Conservation (phyloP, 2,329 filamentous ascomycete genomes). For the Akanthomyces dipterigenus region DNA sequence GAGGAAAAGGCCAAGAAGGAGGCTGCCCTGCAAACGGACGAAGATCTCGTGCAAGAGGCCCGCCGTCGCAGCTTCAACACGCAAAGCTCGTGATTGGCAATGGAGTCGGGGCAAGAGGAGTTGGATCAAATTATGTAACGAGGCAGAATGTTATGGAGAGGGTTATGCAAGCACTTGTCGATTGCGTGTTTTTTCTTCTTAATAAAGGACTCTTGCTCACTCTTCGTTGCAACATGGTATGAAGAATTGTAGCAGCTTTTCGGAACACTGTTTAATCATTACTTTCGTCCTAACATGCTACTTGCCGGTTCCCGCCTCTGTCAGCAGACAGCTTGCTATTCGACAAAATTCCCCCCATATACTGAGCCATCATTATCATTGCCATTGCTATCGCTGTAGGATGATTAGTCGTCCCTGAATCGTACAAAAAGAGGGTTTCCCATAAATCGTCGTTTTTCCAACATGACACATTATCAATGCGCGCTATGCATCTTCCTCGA, state of each 20-base stretch:
- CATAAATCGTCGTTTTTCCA: neutral
- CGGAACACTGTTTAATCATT: neutral
- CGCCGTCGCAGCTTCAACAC: conserved; percentile 29
- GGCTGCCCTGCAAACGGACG: conserved; percentile 61
- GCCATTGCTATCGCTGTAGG: neutral
- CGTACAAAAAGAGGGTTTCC: neutral
- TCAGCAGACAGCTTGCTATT: neutral
- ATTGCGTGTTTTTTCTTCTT: neutral
- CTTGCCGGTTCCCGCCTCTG: neutral
- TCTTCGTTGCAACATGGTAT: neutral
- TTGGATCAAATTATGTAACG: neutral
- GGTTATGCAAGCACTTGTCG: neutral
- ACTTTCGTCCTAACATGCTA: neutral
- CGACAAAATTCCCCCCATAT: conserved; percentile 1
- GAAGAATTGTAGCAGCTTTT: neutral
- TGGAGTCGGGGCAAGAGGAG: neutral
- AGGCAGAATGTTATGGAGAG: neutral
- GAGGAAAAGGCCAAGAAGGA: conserved; percentile 61
- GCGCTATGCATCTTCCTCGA: neutral
- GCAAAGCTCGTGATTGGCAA: neutral
- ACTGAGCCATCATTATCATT: conserved; percentile 8
- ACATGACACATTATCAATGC: neutral
- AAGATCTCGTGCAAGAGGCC: conserved; percentile 47
- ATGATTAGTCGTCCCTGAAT: neutral
- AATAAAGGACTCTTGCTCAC: neutral